A percentile compares a stretch with the other conserved stretches of the same genome.
phyloP scores from a whole-genome alignment of 257 asterid species.

The Lithospermum erythrorhizon region DNA sequence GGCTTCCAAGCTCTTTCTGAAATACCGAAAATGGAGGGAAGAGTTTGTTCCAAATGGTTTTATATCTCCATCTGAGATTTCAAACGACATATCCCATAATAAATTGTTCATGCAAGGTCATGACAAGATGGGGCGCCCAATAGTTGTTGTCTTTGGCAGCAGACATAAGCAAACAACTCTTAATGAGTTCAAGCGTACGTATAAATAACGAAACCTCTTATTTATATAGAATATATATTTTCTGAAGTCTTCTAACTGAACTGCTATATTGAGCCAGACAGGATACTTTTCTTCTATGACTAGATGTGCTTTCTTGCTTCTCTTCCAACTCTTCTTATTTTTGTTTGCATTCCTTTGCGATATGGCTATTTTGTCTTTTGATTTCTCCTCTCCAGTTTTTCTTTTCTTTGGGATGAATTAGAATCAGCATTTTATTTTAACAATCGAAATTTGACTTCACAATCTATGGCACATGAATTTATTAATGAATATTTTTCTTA shows the following conservation, averaged over 20 bases:
- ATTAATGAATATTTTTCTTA: not conserved
- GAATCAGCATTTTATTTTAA: no score
- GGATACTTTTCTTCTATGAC: no score
- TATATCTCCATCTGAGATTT: constrained; percentile 32
- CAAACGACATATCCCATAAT: constrained; percentile 49
- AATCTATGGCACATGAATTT: no score
- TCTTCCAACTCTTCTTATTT: no score
- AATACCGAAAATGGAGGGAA: constrained; percentile 73
- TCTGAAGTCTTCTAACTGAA: not conserved
- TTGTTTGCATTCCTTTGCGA: no score
- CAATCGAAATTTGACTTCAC: no score
- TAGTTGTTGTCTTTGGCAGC: constrained; percentile 47
- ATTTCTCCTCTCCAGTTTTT: no score
- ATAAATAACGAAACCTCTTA: not conserved
- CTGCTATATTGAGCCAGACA: no score
- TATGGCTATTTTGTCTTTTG: no score
- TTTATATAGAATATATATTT: not conserved
- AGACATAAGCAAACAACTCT: constrained; percentile 52
- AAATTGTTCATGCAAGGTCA: constrained; percentile 80
- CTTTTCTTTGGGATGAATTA: no score
- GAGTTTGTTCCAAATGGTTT: constrained; percentile 39
- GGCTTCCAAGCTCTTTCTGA: constrained; percentile 60
- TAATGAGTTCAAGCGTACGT: constrained; percentile 79
- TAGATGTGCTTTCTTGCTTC: no score
- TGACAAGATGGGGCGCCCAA: constrained; percentile 70